Base-by-base conservation (phyloP, 192 early-diverging fungal genomes). In the Geranomyces michiganensis region DNA sequence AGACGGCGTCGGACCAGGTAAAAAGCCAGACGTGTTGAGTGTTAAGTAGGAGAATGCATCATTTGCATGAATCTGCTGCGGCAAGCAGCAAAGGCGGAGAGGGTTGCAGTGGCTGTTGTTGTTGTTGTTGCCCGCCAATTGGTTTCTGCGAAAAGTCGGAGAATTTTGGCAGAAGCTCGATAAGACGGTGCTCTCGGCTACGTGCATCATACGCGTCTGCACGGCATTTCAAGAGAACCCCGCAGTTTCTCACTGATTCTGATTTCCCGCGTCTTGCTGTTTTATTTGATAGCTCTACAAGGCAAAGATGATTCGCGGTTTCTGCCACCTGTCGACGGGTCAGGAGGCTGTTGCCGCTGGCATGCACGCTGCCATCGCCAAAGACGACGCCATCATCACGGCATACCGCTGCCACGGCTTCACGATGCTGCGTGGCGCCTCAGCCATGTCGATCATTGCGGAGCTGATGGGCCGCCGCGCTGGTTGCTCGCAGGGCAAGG, bases 401-500 rank as follows among this genome's bases (percentile, higher is more conserved):
- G 92, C 96, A 65, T 99, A 99, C 85, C 89, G 96, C 44, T 99
- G 96, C 86, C 96, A 99, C 86, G 96, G 96, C 21, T 97, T 96
- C 85, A 94, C 94, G 41, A 88, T 90, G 72, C 85, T 89, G 74
- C 94, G 95, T 73, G 96, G 96, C 32, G 75, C 72, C 21, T 67
- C 81, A 19, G 67, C 84, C 24, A 78, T 51, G 32, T 45, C 41
- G 19, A 79, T 83, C 70, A 69, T 86, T 43, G 81, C 84, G 36
- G 84, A 86, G 74, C 70, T 86, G 27, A 86, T 86, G 84, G 85
- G 96, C 67, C 90, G 91, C 69, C 71, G 76, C 61, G 89, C 81
- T 58, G 96, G 96, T 77, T 89, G 91, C 77, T 95, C 94, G 31
- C 82, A 87, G 77, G 96, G 96, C 48, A 99, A 96, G 88, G 96